These are phyloP conservation scores for Phialophora macrospora DNA, from an alignment of 2,329 filamentous ascomycete species.

Conservation along the genomic window DNA sequence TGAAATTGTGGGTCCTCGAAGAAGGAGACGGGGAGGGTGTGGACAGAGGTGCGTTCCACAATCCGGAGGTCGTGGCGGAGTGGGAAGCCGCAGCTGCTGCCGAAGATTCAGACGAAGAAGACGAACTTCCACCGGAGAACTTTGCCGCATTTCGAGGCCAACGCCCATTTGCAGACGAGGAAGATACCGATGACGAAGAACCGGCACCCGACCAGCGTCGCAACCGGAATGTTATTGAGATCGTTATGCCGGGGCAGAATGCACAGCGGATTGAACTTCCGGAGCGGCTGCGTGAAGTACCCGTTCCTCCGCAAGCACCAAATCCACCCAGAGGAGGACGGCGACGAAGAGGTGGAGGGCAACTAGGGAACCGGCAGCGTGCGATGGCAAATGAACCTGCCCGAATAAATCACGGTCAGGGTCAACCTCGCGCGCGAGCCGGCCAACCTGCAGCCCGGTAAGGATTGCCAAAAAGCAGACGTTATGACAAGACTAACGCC, in stretches of 20 bases:
- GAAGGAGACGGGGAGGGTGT: constrained; percentile 68
- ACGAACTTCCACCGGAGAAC: constrained; percentile 33
- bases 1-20: constrained; percentile 88
- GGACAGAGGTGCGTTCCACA: constrained; percentile 29
- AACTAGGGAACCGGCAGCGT: constrained; percentile 29
- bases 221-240: constrained; percentile 41
- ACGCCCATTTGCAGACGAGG: constrained; percentile 34
- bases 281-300: constrained; percentile 17
- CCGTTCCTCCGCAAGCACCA: constrained; percentile 29
- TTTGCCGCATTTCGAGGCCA: constrained; percentile 16
- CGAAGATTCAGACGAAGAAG: constrained; percentile 38
- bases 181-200: constrained; percentile 42
- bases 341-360: constrained; percentile 26
- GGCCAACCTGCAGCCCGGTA: constrained; percentile 2
- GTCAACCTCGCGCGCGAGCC: constrained; percentile 13
- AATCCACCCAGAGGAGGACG: constrained; percentile 29
- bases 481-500: constrained; percentile 6
- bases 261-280: constrained; percentile 35
- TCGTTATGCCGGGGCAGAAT: constrained; percentile 39
- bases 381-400: constrained; percentile 26
- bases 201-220: constrained; percentile 47
- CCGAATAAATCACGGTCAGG: constrained; percentile 9
- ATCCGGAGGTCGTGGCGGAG: constrained; percentile 41
- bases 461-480: neutral
- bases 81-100: constrained; percentile 43